Percentiles rank a stretch among this genome's conserved stretches.
Evolutionary conservation across 1,284 basidiomycete genomes (phyloP).

Genomic region (Apiotrichum sp.): DNA sequence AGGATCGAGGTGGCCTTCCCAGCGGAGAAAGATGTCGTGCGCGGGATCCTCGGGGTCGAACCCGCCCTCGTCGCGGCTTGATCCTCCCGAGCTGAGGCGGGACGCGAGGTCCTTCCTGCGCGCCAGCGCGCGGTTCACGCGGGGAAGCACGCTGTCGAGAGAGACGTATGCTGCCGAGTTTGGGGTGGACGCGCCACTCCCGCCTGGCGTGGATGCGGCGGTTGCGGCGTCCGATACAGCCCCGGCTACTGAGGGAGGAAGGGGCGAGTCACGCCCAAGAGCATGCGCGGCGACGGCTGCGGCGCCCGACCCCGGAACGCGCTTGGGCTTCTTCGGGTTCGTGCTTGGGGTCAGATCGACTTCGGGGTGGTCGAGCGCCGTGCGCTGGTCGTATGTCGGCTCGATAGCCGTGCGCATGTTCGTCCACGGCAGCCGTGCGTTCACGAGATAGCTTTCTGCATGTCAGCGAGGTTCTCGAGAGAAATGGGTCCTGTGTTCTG

Average conservation of each 20-base stretch:
- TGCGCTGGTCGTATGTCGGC: conserved; percentile 21
- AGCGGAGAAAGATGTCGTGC: background rate
- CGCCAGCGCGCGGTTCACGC: conserved; percentile 4
- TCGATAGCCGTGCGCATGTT: background rate
- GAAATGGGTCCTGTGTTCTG: no score
- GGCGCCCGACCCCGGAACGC: background rate
- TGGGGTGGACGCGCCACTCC: conserved; percentile 12
- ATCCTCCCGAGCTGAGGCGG: background rate
- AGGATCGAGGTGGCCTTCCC: conserved; percentile 19
- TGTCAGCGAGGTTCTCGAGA: background rate
- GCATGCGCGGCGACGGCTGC: background rate
- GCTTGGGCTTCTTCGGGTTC: conserved; percentile 4
- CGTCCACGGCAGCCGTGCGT: conserved; percentile 33
- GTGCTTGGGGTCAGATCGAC: conserved; percentile 16
- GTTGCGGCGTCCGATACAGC: conserved; percentile 7
- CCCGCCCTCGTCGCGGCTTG: background rate
- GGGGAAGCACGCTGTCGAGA: conserved; percentile 12
- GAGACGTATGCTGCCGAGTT: conserved; percentile 11
- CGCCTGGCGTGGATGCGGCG: background rate
- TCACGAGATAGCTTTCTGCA: conserved; percentile 36
- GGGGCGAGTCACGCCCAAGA: background rate
- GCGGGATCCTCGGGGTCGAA: background rate
- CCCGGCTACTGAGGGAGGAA: background rate
- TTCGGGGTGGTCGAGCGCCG: conserved; percentile 15
- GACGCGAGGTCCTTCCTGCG: background rate